Percentiles rank a stretch among this genome's conserved stretches.
These are phyloP conservation scores for Artemisia argyi DNA, from an alignment of 129 eudicot species.

Conservation along the genomic window DNA sequence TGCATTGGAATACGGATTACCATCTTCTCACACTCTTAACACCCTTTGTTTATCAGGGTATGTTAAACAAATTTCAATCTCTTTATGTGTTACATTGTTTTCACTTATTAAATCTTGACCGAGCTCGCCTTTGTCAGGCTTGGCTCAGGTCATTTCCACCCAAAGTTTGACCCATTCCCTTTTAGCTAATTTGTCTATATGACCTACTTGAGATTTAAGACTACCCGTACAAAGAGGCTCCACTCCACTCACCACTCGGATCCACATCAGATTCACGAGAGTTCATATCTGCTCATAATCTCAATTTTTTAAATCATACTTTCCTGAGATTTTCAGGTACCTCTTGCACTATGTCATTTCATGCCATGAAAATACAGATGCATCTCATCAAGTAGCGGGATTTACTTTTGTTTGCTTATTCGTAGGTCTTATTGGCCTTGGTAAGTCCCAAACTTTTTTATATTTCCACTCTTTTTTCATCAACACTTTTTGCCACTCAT, in stretches of 20 bases:
- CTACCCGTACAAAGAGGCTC: no score
- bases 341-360: constrained; percentile 64
- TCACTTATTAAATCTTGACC: no score
- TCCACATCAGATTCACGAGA: no score
- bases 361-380: constrained; percentile 40
- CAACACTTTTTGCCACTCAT: neutral
- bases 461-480: no score
- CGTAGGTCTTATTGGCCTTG: constrained; percentile 70
- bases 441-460: constrained; percentile 31
- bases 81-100: neutral
- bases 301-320: neutral
- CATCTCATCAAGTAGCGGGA: constrained; percentile 34
- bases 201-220: no score
- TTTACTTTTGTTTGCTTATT: constrained; percentile 44
- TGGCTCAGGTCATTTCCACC: no score
- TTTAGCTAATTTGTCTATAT: no score
- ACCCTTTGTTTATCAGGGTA: constrained; percentile 96
- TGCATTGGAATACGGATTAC: constrained; percentile 94
- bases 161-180: no score
- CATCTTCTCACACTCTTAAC: constrained; percentile 97
- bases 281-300: constrained; percentile 1
- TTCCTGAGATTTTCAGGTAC: constrained; percentile 47
- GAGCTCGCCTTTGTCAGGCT: no score
- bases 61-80: neutral
- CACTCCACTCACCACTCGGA: no score